These are phyloP conservation scores for Fusarium bactridioides DNA, from an alignment of 2,329 filamentous ascomycete species.

Conservation along the genomic window DNA sequence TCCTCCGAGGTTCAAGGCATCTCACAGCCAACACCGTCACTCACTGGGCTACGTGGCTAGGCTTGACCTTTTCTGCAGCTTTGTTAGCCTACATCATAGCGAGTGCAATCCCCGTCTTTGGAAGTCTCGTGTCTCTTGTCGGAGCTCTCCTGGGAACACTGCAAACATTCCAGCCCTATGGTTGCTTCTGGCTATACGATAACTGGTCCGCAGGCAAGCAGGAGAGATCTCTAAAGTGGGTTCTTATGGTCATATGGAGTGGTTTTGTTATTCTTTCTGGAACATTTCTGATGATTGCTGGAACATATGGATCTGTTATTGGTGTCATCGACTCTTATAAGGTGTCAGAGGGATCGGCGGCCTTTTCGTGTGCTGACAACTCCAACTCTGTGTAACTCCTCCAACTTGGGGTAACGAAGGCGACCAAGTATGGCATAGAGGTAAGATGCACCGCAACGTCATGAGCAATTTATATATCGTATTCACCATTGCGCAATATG, in stretches of 20 bases:
- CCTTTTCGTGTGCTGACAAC: constrained; percentile 55
- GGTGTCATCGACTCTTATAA: constrained; percentile 47
- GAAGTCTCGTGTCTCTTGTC: constrained; percentile 41
- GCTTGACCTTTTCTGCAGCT: constrained; percentile 37
- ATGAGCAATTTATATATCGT: not conserved
- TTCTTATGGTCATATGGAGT: constrained; percentile 20
- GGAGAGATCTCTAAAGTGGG: constrained; percentile 9
- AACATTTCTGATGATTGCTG: constrained; percentile 53
- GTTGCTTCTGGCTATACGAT: constrained; percentile 43
- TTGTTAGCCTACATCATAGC: constrained; percentile 44
- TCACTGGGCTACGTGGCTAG: constrained; percentile 46
- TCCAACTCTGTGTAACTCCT: constrained; percentile 41
- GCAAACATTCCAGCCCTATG: constrained; percentile 43
- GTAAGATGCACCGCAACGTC: not conserved
- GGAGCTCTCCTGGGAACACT: constrained; percentile 44
- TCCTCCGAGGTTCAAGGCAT: constrained; percentile 44
- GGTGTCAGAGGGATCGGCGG: constrained; percentile 46
- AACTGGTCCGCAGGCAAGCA: constrained; percentile 35
- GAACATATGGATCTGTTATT: constrained; percentile 55
- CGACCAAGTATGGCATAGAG: not conserved
- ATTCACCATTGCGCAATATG: not conserved
- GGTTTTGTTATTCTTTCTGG: constrained; percentile 30
- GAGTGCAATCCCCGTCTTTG: constrained; percentile 40
- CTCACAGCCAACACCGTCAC: constrained; percentile 39
- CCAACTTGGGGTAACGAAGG: not conserved